A percentile compares a stretch with the other conserved stretches of the same genome.
Evolutionary conservation across 192 early-diverging fungal genomes (phyloP).

Genomic region (Backusella sp.): DNA sequence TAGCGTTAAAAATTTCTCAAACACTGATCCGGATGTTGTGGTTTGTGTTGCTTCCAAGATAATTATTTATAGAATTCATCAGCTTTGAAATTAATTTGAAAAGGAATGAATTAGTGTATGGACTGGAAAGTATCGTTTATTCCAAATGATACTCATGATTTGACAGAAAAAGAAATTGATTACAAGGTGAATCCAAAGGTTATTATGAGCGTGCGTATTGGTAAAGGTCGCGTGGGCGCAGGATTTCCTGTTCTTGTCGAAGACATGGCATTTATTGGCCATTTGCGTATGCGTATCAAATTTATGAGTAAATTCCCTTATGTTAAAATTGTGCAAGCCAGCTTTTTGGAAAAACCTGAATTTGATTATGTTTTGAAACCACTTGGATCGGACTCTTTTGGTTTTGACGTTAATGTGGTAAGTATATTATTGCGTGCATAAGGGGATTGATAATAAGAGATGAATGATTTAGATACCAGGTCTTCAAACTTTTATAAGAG

Average conservation of each 20-base stretch:
- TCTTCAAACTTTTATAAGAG: constrained; percentile 58
- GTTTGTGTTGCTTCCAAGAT: constrained; percentile 26
- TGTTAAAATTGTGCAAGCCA: constrained; percentile 64
- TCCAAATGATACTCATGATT: constrained; percentile 64
- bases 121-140: constrained; percentile 77
- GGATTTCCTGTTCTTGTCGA: constrained; percentile 74
- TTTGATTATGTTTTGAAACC: constrained; percentile 84
- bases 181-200: constrained; percentile 70
- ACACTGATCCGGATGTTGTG: constrained; percentile 55
- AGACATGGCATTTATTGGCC: constrained; percentile 67
- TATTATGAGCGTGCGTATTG: constrained; percentile 71
- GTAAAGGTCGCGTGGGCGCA: constrained; percentile 70
- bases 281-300: constrained; percentile 67
- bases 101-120: constrained; percentile 43
- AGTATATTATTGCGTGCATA: background rate
- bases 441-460: background rate
- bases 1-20: constrained; percentile 54
- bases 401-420: constrained; percentile 70
- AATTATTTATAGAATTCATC: background rate
- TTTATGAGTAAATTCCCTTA: constrained; percentile 74
- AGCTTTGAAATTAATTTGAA: background rate
- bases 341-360: constrained; percentile 68
- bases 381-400: constrained; percentile 62
- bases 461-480: constrained; percentile 52
- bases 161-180: constrained; percentile 47